These are phyloP conservation scores for Kluyveromyces dobzhanskii DNA, from an alignment of 805 yeast species.

Conservation along the genomic window DNA sequence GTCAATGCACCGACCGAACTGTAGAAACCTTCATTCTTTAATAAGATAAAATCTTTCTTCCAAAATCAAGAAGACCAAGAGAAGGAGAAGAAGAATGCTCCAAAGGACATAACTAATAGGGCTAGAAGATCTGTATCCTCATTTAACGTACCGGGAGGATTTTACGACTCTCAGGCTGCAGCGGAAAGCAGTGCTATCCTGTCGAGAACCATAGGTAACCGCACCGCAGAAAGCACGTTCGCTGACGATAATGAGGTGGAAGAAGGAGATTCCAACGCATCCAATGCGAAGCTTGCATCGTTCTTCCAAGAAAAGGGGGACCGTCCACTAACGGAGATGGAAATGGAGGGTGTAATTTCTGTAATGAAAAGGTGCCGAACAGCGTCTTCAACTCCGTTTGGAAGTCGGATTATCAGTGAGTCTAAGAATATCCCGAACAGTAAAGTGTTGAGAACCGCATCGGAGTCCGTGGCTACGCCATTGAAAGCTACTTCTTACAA, in stretches of 20 bases:
- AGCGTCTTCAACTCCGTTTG: conserved; percentile 6
- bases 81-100: conserved; percentile 2
- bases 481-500: conserved; percentile 29
- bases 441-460: conserved; percentile 5
- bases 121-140: neutral
- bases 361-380: conserved; percentile 33
- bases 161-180: conserved; percentile 14
- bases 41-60: conserved; percentile 7
- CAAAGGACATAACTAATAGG: neutral
- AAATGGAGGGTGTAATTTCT: conserved; percentile 73
- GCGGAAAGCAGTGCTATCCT: neutral
- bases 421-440: conserved; percentile 4
- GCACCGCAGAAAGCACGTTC: neutral
- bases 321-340: conserved; percentile 62
- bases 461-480: conserved; percentile 9
- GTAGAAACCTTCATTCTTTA: conserved; percentile 6
- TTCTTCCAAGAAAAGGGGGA: conserved; percentile 73
- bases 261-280: conserved; percentile 26
- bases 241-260: conserved; percentile 6
- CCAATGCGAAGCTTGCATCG: conserved; percentile 55
- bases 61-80: conserved; percentile 4
- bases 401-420: conserved; percentile 4
- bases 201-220: conserved; percentile 2
- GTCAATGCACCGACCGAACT: no score
- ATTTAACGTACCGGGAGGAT: conserved; percentile 21